phyloP scores from a whole-genome alignment of 1,284 basidiomycete species.

The Takashimella tepidaria region DNA sequence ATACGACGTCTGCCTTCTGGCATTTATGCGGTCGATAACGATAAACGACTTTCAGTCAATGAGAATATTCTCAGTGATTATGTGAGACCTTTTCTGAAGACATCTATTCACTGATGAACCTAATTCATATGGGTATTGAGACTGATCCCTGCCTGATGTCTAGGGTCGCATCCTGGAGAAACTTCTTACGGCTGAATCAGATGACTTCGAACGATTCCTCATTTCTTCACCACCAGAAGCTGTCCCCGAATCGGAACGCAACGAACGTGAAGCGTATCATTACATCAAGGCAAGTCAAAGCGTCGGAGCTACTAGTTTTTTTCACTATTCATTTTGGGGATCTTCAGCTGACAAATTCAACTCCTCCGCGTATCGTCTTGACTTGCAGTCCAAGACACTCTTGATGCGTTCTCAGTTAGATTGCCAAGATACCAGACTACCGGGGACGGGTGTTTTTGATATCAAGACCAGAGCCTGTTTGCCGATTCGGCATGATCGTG shows the following conservation, averaged over 20 bases:
- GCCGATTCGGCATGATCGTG: slow-evolving; percentile 76
- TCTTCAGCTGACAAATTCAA: no score
- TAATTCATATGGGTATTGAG: background rate
- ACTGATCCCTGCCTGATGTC: background rate
- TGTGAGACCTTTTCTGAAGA: slow-evolving; percentile 52
- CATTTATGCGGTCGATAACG: slow-evolving; percentile 74
- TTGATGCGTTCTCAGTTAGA: slow-evolving; percentile 96
- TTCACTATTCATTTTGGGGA: background rate
- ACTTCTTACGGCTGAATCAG: slow-evolving; percentile 65
- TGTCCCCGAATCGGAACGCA: slow-evolving; percentile 44
- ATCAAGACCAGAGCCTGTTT: slow-evolving; percentile 89
- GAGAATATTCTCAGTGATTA: slow-evolving; percentile 76
- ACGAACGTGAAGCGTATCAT: slow-evolving; percentile 65
- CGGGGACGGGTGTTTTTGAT: slow-evolving; percentile 88
- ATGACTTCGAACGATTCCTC: slow-evolving; percentile 63
- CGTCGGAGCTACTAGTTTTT: background rate
- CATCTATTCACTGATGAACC: no score
- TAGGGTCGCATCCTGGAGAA: slow-evolving; percentile 87
- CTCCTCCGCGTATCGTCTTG: no score
- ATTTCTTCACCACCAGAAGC: slow-evolving; percentile 49
- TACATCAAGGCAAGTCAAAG: slow-evolving; percentile 63
- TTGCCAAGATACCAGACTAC: slow-evolving; percentile 72
- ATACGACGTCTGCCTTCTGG: slow-evolving; percentile 55
- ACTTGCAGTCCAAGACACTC: slow-evolving; percentile 61
- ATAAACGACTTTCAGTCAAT: slow-evolving; percentile 52